A percentile compares a stretch with the other conserved stretches of the same genome.
Evolutionary conservation across 768 basidiomycete genomes (phyloP).

Genomic region (Boletus subparvulus): DNA sequence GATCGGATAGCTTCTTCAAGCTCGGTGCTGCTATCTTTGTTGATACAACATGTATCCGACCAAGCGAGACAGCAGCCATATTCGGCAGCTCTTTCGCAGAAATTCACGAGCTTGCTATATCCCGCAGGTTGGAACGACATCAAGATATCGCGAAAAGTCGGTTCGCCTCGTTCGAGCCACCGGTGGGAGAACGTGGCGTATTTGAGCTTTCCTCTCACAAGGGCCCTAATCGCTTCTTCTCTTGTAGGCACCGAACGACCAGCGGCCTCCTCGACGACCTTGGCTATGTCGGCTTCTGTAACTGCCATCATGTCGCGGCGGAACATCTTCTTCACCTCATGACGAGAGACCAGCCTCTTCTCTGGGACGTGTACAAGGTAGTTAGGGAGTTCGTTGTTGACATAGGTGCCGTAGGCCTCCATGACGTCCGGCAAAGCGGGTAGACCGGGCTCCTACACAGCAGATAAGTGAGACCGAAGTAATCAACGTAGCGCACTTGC

Average conservation of each 20-base stretch:
- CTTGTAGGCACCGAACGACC: conserved; percentile 28
- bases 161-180: conserved; percentile 32
- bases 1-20: conserved; percentile 36
- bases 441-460: conserved; percentile 14
- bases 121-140: conserved; percentile 31
- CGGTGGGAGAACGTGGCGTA: conserved; percentile 32
- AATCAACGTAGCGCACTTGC: neutral
- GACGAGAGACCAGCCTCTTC: conserved; percentile 28
- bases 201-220: conserved; percentile 25
- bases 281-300: conserved; percentile 26
- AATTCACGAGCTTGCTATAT: conserved; percentile 26
- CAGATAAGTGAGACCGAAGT: neutral
- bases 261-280: conserved; percentile 13
- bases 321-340: conserved; percentile 33
- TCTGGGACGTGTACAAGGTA: conserved; percentile 29
- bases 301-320: conserved; percentile 26
- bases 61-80: conserved; percentile 32
- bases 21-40: conserved; percentile 36
- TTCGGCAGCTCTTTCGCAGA: conserved; percentile 27
- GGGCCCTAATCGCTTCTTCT: conserved; percentile 25
- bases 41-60: conserved; percentile 38
- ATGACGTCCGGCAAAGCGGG: conserved; percentile 26
- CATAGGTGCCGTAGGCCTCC: conserved; percentile 17
- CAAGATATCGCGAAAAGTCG: conserved; percentile 28
- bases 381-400: conserved; percentile 32